These are phyloP conservation scores for Rhizophora apiculata DNA, from an alignment of 345 rosid species.

Conservation along the genomic window DNA sequence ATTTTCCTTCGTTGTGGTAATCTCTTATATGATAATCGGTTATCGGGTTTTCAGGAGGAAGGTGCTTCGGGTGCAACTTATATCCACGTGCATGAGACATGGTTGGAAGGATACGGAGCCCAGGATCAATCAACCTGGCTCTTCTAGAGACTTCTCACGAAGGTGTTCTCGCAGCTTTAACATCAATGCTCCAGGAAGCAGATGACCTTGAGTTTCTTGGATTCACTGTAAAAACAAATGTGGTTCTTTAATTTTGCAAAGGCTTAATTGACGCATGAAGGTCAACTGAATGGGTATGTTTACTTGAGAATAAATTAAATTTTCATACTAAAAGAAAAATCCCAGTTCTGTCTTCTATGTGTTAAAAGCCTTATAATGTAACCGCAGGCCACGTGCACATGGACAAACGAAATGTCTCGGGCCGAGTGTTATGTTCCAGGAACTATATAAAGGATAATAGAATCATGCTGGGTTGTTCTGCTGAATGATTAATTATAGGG, in stretches of 20 bases:
- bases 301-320: not conserved
- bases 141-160: conserved; percentile 6
- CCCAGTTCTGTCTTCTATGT: too few species aligned
- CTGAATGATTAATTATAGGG: too few species aligned
- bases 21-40: not conserved
- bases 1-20: not conserved
- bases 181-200: not conserved
- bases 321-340: too few species aligned
- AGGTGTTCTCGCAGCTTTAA: not conserved
- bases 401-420: too few species aligned
- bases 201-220: not conserved
- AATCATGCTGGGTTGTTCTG: too few species aligned
- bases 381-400: too few species aligned
- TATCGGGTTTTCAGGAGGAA: conserved; percentile 36
- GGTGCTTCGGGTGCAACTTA: conserved; percentile 37
- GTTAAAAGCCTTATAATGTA: too few species aligned
- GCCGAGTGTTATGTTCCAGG: too few species aligned
- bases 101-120: conserved; percentile 50
- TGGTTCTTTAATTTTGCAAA: not conserved
- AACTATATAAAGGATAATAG: too few species aligned
- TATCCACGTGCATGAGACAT: conserved; percentile 63
- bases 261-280: not conserved
- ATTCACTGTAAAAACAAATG: not conserved
- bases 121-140: conserved; percentile 50
- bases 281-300: not conserved